Evolutionary conservation across 2,329 filamentous ascomycete species (phyloP), one percentile per base, ranked within the genome.

Genomic region (Zasmidium angulare): DNA sequence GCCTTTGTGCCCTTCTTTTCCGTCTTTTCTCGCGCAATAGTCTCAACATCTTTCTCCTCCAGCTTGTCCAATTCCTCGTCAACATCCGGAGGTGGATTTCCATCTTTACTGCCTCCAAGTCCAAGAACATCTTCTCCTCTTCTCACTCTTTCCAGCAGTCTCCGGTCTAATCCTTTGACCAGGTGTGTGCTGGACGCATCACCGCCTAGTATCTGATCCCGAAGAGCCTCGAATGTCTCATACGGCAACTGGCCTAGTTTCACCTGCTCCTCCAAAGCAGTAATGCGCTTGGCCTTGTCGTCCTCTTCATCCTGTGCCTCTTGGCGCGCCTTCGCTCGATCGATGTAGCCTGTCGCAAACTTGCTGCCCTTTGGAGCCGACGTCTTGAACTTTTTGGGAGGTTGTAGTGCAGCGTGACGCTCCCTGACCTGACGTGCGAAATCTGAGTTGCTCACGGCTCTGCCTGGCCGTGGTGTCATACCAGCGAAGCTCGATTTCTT

Each of bases 81-180:
- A 1, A 78, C 62, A 59, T 78, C 71, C 9, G 60, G 53, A n/a
- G 53, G 20, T 14, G 55, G 36, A 24, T 61, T 63, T 2, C 69
- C 68, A 1, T 61, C 68, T 53, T 73, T 70, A 7, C 65, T 50
- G 56, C 61, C 56, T 61, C 54, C 76, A 69, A 64, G 72, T 67
- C 63, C 81, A 78, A 77, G 59, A 3, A 81, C 78, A 71, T 81
- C 76, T 72, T 92, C 89, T 46, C 89, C 90, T 56, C 82, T 83
- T 61, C 83, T 83, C 60, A 89, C 82, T 65, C 87, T 82, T 73
- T 89, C 85, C 24, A 93, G 78, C 12, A 98, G 79, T 73, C 89
- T 89, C 72, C 91, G 89, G 75, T 99, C 95, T 52, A 99, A 77
- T 0, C 95, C 95, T 72, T 97, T 98, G 50, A 98, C 88, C 65